Evolutionary conservation across 2,329 filamentous ascomycete species (phyloP), one percentile per base, ranked within the genome.

Genomic region (Botrytis galanthina): DNA sequence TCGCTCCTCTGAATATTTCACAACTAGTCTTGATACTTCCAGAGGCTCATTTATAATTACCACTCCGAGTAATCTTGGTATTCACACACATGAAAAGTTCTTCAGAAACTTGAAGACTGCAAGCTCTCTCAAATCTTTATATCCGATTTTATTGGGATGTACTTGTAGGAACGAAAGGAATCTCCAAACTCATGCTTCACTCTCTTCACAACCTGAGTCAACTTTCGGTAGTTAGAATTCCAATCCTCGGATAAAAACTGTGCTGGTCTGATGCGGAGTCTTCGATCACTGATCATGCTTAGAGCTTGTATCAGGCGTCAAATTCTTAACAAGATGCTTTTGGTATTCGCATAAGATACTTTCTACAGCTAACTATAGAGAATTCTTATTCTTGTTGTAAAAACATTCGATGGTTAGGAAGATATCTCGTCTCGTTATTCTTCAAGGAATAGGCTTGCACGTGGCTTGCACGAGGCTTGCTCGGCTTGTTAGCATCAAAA

Each of bases 261-360:
- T 29, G 5, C 9, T 29, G n/a, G 7, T 29, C 14, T 57, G 2
- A 57, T 29, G 51, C 51, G 16, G 9, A 57, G 3, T 6, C 7
- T 32, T 18, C 14, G 51, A 57, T 57, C 16, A 18, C 6, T 18
- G 51, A 57, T 29, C 51, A 5, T 57, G 6, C 3, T 6, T 29
- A 18, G 51, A 29, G 51, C 14, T 29, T 29, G n/a, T 18, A 18
- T 57, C 14, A 18, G n/a, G n/a, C 4, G n/a, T 32, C n/a, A 6
- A 9, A 29, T 29, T 57, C 3, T 29, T 16, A 4, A 9, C n/a
- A 57, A 29, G 6, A 18, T n/a, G 48, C 12, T 54, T n/a, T 3
- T 7, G 48, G 2, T 14, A 14, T n/a, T 6, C 3, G 12, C 12
- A 6, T 3, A 1, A 10, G 2, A 10, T 1, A 2, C 14, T 7